phyloP scores from a whole-genome alignment of 208 protist species.

The Trypanosoma cruzi region DNA sequence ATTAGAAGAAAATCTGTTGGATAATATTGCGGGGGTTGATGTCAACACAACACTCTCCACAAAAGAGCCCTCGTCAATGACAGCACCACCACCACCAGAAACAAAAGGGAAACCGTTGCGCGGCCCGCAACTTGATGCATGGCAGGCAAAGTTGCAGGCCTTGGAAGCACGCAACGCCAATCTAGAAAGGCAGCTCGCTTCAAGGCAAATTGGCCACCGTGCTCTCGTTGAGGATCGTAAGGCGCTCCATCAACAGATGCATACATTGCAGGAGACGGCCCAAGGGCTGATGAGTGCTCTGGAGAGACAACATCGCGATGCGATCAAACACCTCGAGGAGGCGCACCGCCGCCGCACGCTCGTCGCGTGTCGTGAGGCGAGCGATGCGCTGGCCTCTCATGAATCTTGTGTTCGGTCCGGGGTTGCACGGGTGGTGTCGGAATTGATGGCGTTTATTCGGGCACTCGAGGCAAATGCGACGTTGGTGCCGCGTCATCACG shows the following conservation, averaged over 20 bases:
- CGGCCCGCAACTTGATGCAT: neutral
- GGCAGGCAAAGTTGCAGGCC: slow-evolving; percentile 1
- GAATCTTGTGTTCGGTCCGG: neutral
- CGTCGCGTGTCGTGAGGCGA: neutral
- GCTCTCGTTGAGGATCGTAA: slow-evolving; percentile 17
- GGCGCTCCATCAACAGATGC: slow-evolving; percentile 5
- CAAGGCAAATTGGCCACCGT: slow-evolving; percentile 3
- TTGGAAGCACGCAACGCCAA: neutral
- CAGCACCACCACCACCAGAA: neutral
- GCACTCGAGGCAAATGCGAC: slow-evolving; percentile 14
- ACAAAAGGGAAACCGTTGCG: neutral
- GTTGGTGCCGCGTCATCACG: neutral
- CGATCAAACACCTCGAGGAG: slow-evolving; percentile 20
- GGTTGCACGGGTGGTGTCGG: slow-evolving; percentile 18
- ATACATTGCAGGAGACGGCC: neutral
- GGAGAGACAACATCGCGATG: slow-evolving; percentile 19
- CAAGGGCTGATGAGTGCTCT: neutral
- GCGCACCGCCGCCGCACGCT: slow-evolving; percentile 4
- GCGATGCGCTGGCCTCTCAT: neutral
- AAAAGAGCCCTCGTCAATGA: neutral
- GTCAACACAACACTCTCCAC: neutral
- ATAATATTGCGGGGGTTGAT: neutral
- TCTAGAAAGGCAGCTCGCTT: slow-evolving; percentile 3
- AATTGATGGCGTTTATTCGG: slow-evolving; percentile 27
- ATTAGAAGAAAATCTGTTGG: neutral